Base-by-base conservation (phyloP, 495 filamentous ascomycete species). In the Pyrenopolyporus hunteri region DNA sequence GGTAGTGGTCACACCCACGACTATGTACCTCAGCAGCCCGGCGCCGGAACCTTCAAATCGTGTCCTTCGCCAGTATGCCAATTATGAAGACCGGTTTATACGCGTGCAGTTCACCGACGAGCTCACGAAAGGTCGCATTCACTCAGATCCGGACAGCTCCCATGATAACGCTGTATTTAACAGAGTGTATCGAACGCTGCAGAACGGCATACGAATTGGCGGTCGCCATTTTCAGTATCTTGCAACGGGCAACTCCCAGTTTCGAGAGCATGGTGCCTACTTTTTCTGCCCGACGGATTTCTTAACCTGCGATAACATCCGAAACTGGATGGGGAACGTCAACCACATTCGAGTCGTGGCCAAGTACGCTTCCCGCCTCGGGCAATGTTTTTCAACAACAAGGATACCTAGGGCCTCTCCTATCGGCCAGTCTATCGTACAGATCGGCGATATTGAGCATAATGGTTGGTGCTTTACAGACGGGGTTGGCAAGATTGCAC, bases 331-430 rank as follows among this genome's bases (percentile, higher is more conserved):
- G 92, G 94, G 95, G 1, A 74, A 87, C 9, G 95, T 98, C 68
- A 79, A 73, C 17, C 79, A 91, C 44, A 96, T 97, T 63, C 80
- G 76, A 16, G 81, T 88, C 28, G 80, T 95, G 23, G 92, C 93
- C 3, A 95, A 96, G 64, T 87, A 92, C 72, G 87, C 90, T 26
- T 89, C 95, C 26, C 82, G 95, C 33, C 74, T 98, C 10, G 94
- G 95, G 0, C 95, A 98, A 74, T 95, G 92, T 70, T 97, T 98
- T 70, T 97, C 94, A 0, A 97, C 94, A 0, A 98, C 94, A 0
- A 80, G 89, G 40, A 85, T 88, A 19, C 73, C 77, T 0, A 61
- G 39, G 5, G n/a, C 64, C 35, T 69, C 59, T n/a, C 69, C 69
- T 1, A 71, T 71, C 25, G 63, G 69, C 6, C 57, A 68, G 11